phyloP scores from a whole-genome alignment of 306 rosid species.

The Alnus glutinosa region DNA sequence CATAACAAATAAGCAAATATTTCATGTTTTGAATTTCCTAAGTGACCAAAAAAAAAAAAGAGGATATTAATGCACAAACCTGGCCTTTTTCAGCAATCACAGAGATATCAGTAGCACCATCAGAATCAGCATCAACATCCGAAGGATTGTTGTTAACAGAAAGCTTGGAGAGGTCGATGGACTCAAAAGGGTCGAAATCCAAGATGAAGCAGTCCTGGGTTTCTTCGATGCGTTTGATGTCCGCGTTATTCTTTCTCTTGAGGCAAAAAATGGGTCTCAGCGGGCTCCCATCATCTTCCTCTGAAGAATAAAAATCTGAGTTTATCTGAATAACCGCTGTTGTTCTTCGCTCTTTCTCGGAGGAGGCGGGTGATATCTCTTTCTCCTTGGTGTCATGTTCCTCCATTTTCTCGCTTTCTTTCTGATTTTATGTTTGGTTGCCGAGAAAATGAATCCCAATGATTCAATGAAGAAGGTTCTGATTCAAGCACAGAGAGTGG shows the following conservation, averaged over 20 bases:
- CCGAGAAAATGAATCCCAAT: background rate
- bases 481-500: background rate
- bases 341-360: background rate
- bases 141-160: background rate
- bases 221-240: constrained; percentile 52
- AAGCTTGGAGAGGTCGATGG: constrained; percentile 21
- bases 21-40: background rate
- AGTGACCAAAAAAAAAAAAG: background rate
- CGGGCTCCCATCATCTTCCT: constrained; percentile 35
- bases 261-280: constrained; percentile 41
- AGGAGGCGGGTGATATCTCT: background rate
- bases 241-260: constrained; percentile 31
- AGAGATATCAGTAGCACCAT: constrained; percentile 32
- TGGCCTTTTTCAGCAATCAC: constrained; percentile 63
- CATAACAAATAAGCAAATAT: no score
- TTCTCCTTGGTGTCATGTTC: no score
- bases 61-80: constrained; percentile 32
- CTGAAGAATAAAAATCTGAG: no score
- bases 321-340: no score
- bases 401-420: no score
- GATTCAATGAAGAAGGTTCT: background rate
- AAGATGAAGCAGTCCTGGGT: constrained; percentile 69
- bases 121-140: no score
- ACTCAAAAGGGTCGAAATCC: constrained; percentile 53
- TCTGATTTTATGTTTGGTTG: background rate